Base-by-base conservation (phyloP, 2,329 filamentous ascomycete genomes). In the Colletotrichum scovillei region DNA sequence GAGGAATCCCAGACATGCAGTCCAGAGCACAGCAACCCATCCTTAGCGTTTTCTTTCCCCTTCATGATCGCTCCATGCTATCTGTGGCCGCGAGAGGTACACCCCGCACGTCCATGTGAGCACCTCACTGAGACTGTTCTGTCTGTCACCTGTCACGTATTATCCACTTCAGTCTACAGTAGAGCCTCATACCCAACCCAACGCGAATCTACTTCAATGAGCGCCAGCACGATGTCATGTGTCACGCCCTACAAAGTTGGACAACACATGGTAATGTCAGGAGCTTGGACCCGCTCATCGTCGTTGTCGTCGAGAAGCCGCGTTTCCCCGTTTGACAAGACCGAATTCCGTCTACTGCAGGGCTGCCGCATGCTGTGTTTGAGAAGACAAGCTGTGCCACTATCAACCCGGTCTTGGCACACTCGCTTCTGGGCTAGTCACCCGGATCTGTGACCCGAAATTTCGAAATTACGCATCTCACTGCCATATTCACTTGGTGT, bases 51-150 rank as follows among this genome's bases (percentile, higher is more conserved):
- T 53, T 46, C 16, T 53, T 49, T 11, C 38, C n/a, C 14, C 16
- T 58, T 22, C 14, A 59, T 53, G 22, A 30, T 14, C 30, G 26
- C 9, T 59, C 28, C n/a, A 28, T 55, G 35, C 52, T 22, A 49
- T 22, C 30, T 26, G 8, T 49, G 42, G 42, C 42, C 42, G 19
- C 26, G 26, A 63, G 28, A 42, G n/a, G 16, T 53, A 30, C 60
- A 12, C 42, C 28, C 26, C 60, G 14, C 12, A 22, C 26, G 12
- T 19, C 49, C 69, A 72, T 72, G 64, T 69, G 64, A 68, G 64
- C 67, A 66, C 30, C 26, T 30, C 22, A 19, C 8, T 56, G 30
- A 28, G n/a, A n/a, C 46, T 28, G 56, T 26, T 11, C 46, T 22
- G 24, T 57, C 46, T 62, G 56, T 71, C 63, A 62, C 42, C 63